A percentile compares a stretch with the other conserved stretches of the same genome.
phyloP scores from a whole-genome alignment of 2,329 filamentous ascomycete genomes.

The Pseudogymnoascus verrucosus region DNA sequence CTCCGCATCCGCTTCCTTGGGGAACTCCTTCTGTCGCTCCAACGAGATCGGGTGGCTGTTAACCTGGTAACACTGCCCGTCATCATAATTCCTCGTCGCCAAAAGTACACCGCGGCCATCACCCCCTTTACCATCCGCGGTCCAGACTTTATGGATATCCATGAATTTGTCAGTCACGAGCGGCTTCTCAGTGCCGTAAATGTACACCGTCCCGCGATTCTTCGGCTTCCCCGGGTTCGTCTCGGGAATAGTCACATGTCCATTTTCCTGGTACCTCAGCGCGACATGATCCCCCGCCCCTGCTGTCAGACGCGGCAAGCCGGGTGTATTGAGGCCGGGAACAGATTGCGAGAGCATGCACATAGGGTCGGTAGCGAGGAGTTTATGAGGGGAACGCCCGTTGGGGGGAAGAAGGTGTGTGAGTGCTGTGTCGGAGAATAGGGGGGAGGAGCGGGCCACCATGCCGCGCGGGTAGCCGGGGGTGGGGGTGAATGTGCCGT shows the following conservation, averaged over 20 bases:
- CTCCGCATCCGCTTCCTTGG: conserved; percentile 46
- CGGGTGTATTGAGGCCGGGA: conserved; percentile 10
- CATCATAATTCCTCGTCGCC: conserved; percentile 71
- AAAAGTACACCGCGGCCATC: conserved; percentile 67
- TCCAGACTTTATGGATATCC: conserved; percentile 68
- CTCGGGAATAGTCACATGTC: conserved; percentile 58
- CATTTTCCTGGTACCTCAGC: conserved; percentile 65
- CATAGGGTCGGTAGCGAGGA: conserved; percentile 43
- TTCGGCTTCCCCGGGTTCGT: conserved; percentile 50
- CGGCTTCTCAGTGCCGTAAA: conserved; percentile 63
- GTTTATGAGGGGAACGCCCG: conserved; percentile 37
- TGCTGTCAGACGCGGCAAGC: conserved; percentile 31
- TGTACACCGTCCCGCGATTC: conserved; percentile 63
- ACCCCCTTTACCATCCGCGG: conserved; percentile 64
- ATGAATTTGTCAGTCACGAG: conserved; percentile 40
- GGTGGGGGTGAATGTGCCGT: conserved; percentile 63
- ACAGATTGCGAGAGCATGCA: conserved; percentile 11
- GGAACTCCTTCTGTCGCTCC: conserved; percentile 42
- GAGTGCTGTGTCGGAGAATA: conserved; percentile 50
- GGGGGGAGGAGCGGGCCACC: conserved; percentile 42
- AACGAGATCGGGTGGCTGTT: conserved; percentile 35
- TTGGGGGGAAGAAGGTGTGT: conserved; percentile 25
- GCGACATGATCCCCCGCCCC: conserved; percentile 56
- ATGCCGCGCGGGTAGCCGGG: conserved; percentile 67
- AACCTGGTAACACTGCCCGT: conserved; percentile 77